A percentile compares a stretch with the other conserved stretches of the same genome.
phyloP scores from a whole-genome alignment of 768 basidiomycete species.

The Porpolomopsis calyptriformis region DNA sequence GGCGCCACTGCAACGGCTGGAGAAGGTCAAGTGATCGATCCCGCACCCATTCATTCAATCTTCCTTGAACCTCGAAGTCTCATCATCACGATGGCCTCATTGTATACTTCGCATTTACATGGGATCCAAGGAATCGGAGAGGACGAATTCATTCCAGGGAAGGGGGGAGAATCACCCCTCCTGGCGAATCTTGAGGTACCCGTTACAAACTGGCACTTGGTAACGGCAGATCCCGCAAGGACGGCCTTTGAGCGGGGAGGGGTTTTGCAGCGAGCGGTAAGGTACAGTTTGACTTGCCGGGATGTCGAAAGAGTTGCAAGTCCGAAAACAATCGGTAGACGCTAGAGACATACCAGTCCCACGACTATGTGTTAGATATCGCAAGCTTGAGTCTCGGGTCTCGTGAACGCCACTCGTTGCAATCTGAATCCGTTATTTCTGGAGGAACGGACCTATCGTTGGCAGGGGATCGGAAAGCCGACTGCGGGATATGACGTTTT shows the following conservation, averaged over 20 bases:
- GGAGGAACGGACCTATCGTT: no score
- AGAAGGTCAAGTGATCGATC: constrained; percentile 47
- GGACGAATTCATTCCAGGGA: constrained; percentile 33
- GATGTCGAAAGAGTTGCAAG: constrained; percentile 59
- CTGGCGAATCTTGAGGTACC: constrained; percentile 20
- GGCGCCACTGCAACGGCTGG: constrained; percentile 15
- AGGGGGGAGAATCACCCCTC: constrained; percentile 16
- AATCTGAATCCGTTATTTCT: no score
- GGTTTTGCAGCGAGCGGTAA: constrained; percentile 40
- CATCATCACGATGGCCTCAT: constrained; percentile 56
- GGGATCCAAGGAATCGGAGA: constrained; percentile 56
- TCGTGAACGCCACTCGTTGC: no score
- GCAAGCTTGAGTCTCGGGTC: no score
- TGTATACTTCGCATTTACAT: constrained; percentile 71
- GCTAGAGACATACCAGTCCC: neutral
- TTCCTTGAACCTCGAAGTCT: constrained; percentile 81
- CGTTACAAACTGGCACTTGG: constrained; percentile 49
- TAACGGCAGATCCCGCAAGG: constrained; percentile 32
- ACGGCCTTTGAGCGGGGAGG: constrained; percentile 38
- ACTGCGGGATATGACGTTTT: neutral
- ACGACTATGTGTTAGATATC: neutral
- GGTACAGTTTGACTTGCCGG: constrained; percentile 82
- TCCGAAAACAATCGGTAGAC: constrained; percentile 11
- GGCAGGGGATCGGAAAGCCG: neutral
- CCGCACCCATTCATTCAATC: constrained; percentile 55